phyloP scores from a whole-genome alignment of 371 early-diverging fungal genomes.

The Apophysomyces ossiformis region DNA sequence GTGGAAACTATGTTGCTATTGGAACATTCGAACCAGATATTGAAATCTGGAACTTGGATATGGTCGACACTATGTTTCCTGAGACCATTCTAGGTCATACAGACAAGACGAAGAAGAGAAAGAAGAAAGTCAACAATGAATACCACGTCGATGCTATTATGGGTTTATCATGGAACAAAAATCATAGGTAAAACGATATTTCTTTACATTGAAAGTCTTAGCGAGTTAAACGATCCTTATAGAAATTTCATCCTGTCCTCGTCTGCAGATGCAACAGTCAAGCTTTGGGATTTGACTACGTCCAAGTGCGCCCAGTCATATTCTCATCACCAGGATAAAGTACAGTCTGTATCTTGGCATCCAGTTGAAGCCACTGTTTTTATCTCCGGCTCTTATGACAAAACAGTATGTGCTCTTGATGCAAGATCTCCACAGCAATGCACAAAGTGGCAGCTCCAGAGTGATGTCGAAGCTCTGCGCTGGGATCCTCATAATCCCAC shows the following conservation, averaged over 20 bases:
- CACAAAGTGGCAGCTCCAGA: slow-evolving; percentile 64
- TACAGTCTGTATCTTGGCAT: slow-evolving; percentile 91
- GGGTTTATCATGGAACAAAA: slow-evolving; percentile 91
- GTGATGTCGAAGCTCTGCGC: slow-evolving; percentile 89
- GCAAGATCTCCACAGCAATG: slow-evolving; percentile 77
- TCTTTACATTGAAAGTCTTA: neutral
- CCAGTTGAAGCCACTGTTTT: slow-evolving; percentile 85
- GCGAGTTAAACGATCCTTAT: neutral
- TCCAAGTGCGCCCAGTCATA: slow-evolving; percentile 77
- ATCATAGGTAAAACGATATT: slow-evolving; percentile 57
- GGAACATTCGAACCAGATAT: slow-evolving; percentile 97
- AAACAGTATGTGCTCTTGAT: slow-evolving; percentile 84
- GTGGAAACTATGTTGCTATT: slow-evolving; percentile 89
- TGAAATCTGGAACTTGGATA: slow-evolving; percentile 97
- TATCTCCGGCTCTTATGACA: slow-evolving; percentile 90
- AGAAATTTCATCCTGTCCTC: slow-evolving; percentile 88
- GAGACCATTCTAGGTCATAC: slow-evolving; percentile 85
- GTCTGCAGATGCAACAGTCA: slow-evolving; percentile 95
- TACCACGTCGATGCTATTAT: slow-evolving; percentile 94
- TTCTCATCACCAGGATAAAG: slow-evolving; percentile 86
- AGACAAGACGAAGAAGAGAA: slow-evolving; percentile 63
- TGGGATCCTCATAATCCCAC: slow-evolving; percentile 88
- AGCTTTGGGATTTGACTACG: slow-evolving; percentile 91
- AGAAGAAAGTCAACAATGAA: slow-evolving; percentile 67
- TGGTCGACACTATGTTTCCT: slow-evolving; percentile 89